Conservation (phyloP, 169 alveolate species). For the Babesia bigemina region DNA sequence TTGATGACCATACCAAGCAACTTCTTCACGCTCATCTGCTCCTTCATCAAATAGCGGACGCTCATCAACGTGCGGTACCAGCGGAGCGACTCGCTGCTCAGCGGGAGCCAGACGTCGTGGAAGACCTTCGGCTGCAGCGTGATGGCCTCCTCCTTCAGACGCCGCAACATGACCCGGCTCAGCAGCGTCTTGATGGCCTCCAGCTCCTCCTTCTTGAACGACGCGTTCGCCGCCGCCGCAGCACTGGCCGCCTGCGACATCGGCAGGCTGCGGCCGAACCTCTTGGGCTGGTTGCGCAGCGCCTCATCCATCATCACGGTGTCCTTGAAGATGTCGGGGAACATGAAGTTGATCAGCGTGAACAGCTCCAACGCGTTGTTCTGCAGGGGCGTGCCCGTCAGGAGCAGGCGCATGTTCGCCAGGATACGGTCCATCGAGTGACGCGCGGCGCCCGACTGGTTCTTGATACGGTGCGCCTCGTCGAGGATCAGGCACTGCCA, state of each 20-base stretch:
- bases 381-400: slow-evolving; percentile 96
- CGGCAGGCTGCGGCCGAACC: background rate
- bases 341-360: slow-evolving; percentile 92
- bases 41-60: slow-evolving; percentile 78
- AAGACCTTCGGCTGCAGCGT: slow-evolving; percentile 84
- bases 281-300: slow-evolving; percentile 8
- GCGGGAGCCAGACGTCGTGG: slow-evolving; percentile 91
- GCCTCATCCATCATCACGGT: slow-evolving; percentile 93
- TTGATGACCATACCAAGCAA: slow-evolving; percentile 87
- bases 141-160: slow-evolving; percentile 88
- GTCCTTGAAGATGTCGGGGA: slow-evolving; percentile 96
- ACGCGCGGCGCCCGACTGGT: slow-evolving; percentile 91
- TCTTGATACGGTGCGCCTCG: slow-evolving; percentile 99
- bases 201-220: slow-evolving; percentile 76
- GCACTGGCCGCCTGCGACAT: slow-evolving; percentile 18
- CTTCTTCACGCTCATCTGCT: slow-evolving; percentile 81
- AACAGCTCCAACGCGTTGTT: slow-evolving; percentile 93
- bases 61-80: slow-evolving; percentile 85
- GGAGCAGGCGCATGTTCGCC: slow-evolving; percentile 88
- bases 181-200: slow-evolving; percentile 81
- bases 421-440: slow-evolving; percentile 89
- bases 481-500: slow-evolving; percentile 96
- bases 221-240: slow-evolving; percentile 58
- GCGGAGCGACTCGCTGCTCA: slow-evolving; percentile 78
- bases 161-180: slow-evolving; percentile 82